Evolutionary conservation across 257 asterid genomes (phyloP).

Genomic region (Rhazya stricta): DNA sequence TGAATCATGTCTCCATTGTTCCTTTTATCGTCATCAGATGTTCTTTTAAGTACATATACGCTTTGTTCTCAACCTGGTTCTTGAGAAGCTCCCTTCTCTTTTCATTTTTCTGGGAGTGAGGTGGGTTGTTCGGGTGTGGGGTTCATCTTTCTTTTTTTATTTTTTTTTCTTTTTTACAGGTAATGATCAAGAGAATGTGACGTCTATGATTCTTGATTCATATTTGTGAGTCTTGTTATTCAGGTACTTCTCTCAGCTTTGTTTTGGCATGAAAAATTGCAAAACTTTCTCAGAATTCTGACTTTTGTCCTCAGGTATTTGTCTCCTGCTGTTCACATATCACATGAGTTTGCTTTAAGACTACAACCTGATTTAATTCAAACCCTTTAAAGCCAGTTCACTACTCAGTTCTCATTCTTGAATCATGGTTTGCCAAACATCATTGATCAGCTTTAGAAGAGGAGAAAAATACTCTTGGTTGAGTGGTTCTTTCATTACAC

Average conservation of each 20-base stretch:
- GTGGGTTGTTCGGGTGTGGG: no score
- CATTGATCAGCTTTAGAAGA: neutral
- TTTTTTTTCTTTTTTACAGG: neutral
- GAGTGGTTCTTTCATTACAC: no score
- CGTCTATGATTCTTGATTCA: constrained; percentile 16
- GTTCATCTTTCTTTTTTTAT: no score
- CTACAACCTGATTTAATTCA: neutral
- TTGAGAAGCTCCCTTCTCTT: constrained; percentile 16
- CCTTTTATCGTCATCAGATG: constrained; percentile 5
- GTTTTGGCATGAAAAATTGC: constrained; percentile 7
- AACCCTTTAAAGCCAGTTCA: neutral
- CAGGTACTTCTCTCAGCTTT: constrained; percentile 17
- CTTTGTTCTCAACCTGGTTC: constrained; percentile 2
- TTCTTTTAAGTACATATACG: constrained; percentile 7
- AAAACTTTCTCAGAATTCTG: constrained; percentile 14
- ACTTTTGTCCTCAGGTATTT: constrained; percentile 7
- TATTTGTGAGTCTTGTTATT: constrained; percentile 28
- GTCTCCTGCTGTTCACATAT: constrained; percentile 23
- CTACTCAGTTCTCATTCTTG: neutral
- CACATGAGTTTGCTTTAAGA: neutral
- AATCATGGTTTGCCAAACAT: neutral
- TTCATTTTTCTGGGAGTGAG: no score
- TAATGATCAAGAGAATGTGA: neutral
- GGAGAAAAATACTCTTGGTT: no score
- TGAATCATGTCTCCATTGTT: constrained; percentile 14